These are phyloP conservation scores for Lipomyces orientalis DNA, from an alignment of 805 yeast species.

Conservation along the genomic window DNA sequence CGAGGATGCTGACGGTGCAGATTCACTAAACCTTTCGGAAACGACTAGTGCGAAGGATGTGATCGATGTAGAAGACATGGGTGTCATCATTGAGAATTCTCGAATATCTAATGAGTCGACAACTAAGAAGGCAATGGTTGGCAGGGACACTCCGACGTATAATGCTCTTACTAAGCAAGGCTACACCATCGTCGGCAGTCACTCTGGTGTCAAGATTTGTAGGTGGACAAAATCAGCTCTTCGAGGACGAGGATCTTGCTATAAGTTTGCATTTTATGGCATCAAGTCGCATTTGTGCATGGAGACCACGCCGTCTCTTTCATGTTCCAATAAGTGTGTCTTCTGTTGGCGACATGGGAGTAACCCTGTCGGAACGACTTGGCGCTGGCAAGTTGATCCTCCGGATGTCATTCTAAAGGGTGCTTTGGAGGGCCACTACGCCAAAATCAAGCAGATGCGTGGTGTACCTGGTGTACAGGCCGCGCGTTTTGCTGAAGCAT, in stretches of 20 bases:
- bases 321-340: conserved; percentile 94
- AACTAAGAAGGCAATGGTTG: conserved; percentile 80
- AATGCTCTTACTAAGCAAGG: conserved; percentile 91
- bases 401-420: conserved; percentile 85
- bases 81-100: conserved; percentile 55
- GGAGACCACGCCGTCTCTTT: conserved; percentile 93
- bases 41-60: conserved; percentile 49
- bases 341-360: conserved; percentile 98
- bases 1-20: conserved; percentile 37
- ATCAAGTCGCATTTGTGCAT: conserved; percentile 88
- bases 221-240: conserved; percentile 96
- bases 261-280: conserved; percentile 90
- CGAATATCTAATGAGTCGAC: conserved; percentile 38
- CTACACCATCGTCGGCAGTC: conserved; percentile 89
- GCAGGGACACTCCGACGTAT: conserved; percentile 85
- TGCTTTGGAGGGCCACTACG: conserved; percentile 86
- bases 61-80: conserved; percentile 92
- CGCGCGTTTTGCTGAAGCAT: conserved; percentile 89
- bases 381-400: conserved; percentile 96
- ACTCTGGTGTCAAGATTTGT: conserved; percentile 93
- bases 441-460: conserved; percentile 89
- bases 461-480: conserved; percentile 95
- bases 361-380: conserved; percentile 91
- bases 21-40: conserved; percentile 31
- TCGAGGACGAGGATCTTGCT: conserved; percentile 93